Base-by-base conservation (phyloP, 306 rosid genomes). In the Alnus rubra region DNA sequence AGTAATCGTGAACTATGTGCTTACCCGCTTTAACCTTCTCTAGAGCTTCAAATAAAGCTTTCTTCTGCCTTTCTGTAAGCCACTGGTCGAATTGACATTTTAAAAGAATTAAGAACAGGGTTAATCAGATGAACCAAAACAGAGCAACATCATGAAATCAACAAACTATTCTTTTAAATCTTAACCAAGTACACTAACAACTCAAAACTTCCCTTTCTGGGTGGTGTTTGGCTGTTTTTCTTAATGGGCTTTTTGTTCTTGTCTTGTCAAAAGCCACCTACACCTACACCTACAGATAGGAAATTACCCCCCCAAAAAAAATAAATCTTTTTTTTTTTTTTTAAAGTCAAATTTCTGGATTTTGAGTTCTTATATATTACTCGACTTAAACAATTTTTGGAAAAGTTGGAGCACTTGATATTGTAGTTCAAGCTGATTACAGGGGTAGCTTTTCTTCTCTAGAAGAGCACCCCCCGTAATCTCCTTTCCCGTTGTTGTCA, bases 11-110 rank as follows among this genome's bases (percentile, higher is more conserved):
- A 49, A 53, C 28, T 33, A 74, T 76, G 54, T 55, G 79, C 79
- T 78, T 81, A 93, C 99, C 98, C 18, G 97, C 86, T 90, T 96
- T 93, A 80, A 96, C 88, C 78, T 96, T 96, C 87, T 90, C 96
- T 44, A 93, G 81, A 82, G 99, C 98, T 79, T 93, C 97, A 78
- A 88, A 90, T 44, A 95, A 77, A 79, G 98, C 93, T 79, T 56
- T 95, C 87, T 78, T 88, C 68, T 88, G 87, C 88, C 80, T 88
- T 14, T 86, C 88, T 2, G 87, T 71, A 28, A 88, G 79, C 86
- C 86, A 88, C 90, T 86, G 28, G 28, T 23, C 28, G 88, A 9
- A 84, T 75, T 72, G 75, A 42, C 7, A 42, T 42, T 42, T 42
- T 42, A 42, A 42, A 42, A 42, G 7, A 0, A 42, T 18, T 64